Percentiles rank a stretch among this genome's conserved stretches.
phyloP scores from a whole-genome alignment of 1,284 basidiomycete genomes.

The Pholiota adiposa region DNA sequence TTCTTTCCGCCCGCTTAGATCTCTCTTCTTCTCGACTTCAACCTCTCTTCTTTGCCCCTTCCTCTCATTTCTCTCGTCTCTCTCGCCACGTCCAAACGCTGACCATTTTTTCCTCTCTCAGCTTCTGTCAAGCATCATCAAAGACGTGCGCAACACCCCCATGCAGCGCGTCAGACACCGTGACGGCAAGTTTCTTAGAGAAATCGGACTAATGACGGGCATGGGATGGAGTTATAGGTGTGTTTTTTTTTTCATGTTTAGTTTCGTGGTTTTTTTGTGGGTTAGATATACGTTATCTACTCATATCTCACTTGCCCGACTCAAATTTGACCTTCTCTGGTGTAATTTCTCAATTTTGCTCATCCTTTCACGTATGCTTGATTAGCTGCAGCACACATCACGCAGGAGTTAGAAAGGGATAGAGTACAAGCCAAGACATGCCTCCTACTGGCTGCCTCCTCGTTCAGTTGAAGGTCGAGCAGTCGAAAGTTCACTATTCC shows the following conservation, averaged over 20 bases:
- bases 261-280: not conserved
- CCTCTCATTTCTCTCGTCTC: not conserved
- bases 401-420: too few relatives aligned
- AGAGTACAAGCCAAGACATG: too few relatives aligned
- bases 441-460: too few relatives aligned
- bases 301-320: too few relatives aligned
- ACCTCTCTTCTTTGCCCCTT: not conserved
- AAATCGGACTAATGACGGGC: conserved; percentile 80
- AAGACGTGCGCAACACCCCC: conserved; percentile 69
- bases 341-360: too few relatives aligned
- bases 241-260: conserved; percentile 22
- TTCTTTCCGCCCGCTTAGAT: too few relatives aligned
- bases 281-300: too few relatives aligned
- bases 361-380: too few relatives aligned
- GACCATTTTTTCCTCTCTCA: not conserved
- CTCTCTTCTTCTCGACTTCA: not conserved
- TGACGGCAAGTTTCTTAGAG: conserved; percentile 67
- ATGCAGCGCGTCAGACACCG: conserved; percentile 68
- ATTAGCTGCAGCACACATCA: too few relatives aligned
- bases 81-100: not conserved
- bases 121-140: conserved; percentile 53
- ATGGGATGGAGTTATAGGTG: conserved; percentile 85
- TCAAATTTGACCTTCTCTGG: too few relatives aligned
- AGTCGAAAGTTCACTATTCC: too few relatives aligned
- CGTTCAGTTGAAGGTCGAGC: too few relatives aligned